These are phyloP conservation scores for Aspergillus taichungensis DNA, from an alignment of 495 filamentous ascomycete genomes.

Conservation along the genomic window DNA sequence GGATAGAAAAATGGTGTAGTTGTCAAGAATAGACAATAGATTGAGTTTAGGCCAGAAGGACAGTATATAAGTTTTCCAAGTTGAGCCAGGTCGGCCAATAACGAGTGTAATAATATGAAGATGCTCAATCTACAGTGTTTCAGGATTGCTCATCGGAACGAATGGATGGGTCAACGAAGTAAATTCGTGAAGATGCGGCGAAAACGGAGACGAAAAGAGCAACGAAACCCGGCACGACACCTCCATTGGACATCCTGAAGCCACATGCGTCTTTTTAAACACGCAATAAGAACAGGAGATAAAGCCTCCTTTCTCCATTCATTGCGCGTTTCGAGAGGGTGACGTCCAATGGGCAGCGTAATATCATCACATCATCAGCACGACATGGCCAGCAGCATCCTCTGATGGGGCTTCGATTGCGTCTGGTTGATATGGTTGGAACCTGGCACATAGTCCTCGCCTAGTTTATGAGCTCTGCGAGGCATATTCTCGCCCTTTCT, in stretches of 20 bases:
- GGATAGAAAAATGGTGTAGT: too few species aligned
- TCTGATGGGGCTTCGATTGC: not conserved
- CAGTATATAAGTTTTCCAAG: too few species aligned
- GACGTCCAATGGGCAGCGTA: conserved; percentile 1
- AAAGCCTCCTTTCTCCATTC: not conserved
- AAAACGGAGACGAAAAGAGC: conserved; percentile 1
- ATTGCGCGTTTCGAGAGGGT: conserved; percentile 8
- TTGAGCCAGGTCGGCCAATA: too few species aligned
- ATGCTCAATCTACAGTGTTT: not conserved
- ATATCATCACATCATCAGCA: conserved; percentile 8
- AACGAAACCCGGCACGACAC: not conserved
- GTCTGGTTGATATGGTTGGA: not conserved
- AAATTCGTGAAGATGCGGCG: not conserved
- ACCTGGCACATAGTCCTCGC: not conserved
- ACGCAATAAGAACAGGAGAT: not conserved
- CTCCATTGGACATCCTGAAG: conserved; percentile 1
- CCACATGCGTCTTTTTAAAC: conserved; percentile 7
- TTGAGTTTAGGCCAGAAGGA: too few species aligned
- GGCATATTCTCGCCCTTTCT: not conserved
- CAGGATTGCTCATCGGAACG: not conserved
- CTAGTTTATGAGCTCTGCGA: too few species aligned
- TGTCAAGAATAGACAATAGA: too few species aligned
- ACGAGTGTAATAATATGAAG: too few species aligned
- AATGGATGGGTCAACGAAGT: not conserved
- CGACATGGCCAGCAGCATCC: not conserved